These are phyloP conservation scores for Aschersonia sp. DNA, from an alignment of 2,329 filamentous ascomycete species.

Conservation along the genomic window DNA sequence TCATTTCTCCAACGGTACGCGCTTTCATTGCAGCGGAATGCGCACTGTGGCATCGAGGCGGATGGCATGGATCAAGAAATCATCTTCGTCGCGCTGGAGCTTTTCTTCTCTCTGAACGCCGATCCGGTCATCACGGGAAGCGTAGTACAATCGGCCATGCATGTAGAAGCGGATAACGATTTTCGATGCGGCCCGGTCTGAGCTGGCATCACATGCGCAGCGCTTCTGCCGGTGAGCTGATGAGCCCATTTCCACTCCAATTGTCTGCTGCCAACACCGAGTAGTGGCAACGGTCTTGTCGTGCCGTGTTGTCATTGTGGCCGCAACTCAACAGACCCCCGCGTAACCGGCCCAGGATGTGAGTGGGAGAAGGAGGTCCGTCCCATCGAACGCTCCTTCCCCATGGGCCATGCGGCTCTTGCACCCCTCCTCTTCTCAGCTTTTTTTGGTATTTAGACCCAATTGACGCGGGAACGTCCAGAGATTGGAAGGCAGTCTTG, in stretches of 20 bases:
- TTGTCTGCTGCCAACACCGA: background rate
- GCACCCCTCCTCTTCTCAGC: background rate
- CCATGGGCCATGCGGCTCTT: conserved; percentile 2
- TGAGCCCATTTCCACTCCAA: background rate
- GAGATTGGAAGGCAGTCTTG: background rate
- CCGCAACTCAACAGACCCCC: no score
- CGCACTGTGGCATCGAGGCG: no score
- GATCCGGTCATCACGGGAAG: background rate
- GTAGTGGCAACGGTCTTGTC: background rate
- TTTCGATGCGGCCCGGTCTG: background rate
- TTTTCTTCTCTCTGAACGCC: no score
- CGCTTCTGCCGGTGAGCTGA: background rate
- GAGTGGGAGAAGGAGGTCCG: no score
- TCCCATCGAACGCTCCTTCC: background rate
- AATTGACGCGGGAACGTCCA: background rate
- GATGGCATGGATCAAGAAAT: no score
- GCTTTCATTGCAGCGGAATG: no score
- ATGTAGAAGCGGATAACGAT: background rate
- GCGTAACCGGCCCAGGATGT: no score
- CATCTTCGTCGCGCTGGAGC: no score
- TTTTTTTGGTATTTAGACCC: background rate
- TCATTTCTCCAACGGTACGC: no score
- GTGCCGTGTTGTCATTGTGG: background rate
- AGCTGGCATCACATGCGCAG: background rate
- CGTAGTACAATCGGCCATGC: background rate